phyloP scores from a whole-genome alignment of 306 rosid species.

The Acacia confusa region DNA sequence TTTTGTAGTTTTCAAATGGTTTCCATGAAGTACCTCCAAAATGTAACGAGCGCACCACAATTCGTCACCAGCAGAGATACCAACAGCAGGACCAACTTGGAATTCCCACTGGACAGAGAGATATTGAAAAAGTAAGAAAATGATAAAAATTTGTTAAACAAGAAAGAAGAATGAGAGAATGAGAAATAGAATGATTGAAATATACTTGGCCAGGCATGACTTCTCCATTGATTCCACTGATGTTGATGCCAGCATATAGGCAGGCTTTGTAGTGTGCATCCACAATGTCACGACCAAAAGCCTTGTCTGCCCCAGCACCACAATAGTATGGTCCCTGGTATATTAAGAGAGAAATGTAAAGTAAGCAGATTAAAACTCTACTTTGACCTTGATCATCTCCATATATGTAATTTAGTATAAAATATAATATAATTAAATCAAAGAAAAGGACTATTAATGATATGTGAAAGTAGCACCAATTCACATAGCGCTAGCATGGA shows the following conservation, averaged over 20 bases:
- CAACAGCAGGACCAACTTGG: conserved; percentile 93
- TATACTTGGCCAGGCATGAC: conserved; percentile 94
- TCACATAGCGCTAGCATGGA: neutral
- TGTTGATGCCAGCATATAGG: conserved; percentile 79
- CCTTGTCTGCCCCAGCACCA: conserved; percentile 77
- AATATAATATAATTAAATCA: neutral
- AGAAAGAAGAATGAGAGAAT: neutral
- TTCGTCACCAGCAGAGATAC: conserved; percentile 85
- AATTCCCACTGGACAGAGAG: conserved; percentile 71
- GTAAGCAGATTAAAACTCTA: neutral
- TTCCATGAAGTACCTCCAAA: conserved; percentile 52
- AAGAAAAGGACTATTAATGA: neutral
- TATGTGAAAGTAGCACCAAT: neutral
- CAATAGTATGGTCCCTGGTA: conserved; percentile 91
- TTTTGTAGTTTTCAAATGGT: neutral
- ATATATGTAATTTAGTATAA: neutral
- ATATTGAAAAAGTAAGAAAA: neutral
- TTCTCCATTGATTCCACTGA: conserved; percentile 89
- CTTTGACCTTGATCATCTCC: neutral
- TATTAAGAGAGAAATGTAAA: neutral
- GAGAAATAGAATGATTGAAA: neutral
- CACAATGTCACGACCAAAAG: conserved; percentile 86
- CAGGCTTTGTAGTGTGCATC: conserved; percentile 92
- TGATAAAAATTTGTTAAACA: neutral
- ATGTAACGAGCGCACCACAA: conserved; percentile 89